phyloP scores from a whole-genome alignment of 768 basidiomycete genomes.

The Phlebiopsis flavidoalba region DNA sequence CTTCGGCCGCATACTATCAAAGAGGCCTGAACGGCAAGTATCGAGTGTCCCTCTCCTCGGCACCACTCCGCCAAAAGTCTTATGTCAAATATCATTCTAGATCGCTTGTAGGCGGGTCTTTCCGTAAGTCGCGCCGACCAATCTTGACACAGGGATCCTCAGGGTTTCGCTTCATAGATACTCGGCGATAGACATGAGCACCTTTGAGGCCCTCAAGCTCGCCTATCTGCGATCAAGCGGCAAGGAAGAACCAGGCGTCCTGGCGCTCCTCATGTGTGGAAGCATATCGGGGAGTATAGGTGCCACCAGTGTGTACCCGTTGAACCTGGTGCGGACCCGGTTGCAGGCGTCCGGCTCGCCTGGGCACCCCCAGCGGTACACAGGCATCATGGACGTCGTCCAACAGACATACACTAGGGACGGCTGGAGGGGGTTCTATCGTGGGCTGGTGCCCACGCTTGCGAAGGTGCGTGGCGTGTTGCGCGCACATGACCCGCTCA shows the following conservation, averaged over 20 bases:
- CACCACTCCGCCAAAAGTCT: neutral
- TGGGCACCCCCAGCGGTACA: constrained; percentile 89
- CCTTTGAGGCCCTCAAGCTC: constrained; percentile 93
- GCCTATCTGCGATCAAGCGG: constrained; percentile 84
- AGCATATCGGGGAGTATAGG: constrained; percentile 92
- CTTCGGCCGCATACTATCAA: constrained; percentile 83
- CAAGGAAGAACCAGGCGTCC: constrained; percentile 83
- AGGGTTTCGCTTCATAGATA: constrained; percentile 38
- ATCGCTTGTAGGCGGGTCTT: constrained; percentile 96
- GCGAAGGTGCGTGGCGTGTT: constrained; percentile 62
- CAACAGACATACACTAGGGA: constrained; percentile 76
- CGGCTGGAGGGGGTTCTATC: constrained; percentile 93
- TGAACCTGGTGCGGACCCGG: constrained; percentile 89
- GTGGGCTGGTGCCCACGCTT: constrained; percentile 85
- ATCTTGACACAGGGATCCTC: neutral
- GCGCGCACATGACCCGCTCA: neutral
- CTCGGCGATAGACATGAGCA: constrained; percentile 96
- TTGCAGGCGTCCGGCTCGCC: constrained; percentile 95
- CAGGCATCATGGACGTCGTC: constrained; percentile 82
- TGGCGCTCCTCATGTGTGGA: constrained; percentile 86
- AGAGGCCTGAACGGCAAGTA: constrained; percentile 80
- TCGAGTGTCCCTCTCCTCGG: neutral
- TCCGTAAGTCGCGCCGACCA: constrained; percentile 52
- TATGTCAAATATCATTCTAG: constrained; percentile 34
- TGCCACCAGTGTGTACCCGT: constrained; percentile 88